Evolutionary conservation across 352 stramenopile species (phyloP), one percentile per base, ranked within the genome.

Genomic region (Phytophthora constricta): DNA sequence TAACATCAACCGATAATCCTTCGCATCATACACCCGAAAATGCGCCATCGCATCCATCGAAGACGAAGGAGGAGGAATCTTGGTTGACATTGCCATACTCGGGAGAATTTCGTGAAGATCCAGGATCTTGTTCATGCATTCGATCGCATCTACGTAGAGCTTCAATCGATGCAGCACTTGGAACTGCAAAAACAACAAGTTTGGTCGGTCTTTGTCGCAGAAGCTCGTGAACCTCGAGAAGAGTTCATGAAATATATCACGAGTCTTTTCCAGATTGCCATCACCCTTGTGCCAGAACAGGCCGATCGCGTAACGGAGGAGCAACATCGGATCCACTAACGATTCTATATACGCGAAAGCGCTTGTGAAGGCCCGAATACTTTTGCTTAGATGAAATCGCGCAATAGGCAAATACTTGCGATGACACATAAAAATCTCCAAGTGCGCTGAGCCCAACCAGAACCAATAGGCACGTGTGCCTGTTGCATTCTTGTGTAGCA

Each of bases 401-500:
- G 80, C 74, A 19, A 74, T 42, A 0, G 82, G 73, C 11, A 89
- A 61, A 62, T 87, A 91, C 65, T 92, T 92, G 13, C 80, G 80
- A 34, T 90, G 56, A 4, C 80, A 58, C 58, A 91, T 65, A 34
- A 91, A 91, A 13, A 90, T 65, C 23, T 90, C 68, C 58, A 91
- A 70, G 45, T 91, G 82, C 1, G 82, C 82, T 5, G 81, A 89
- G 23, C 84, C 82, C 22, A 90, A 64, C 54, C 69, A 77, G 58
- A 88, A 84, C 84, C 84, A 92, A 49, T 90, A 92, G 17, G 89
- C 82, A 65, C 83, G 82, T 2, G 62, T 79, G 1, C 76, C 37
- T n/a, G 75, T 56, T 5, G 52, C 59, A n/a, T 58, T 74, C 20
- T 89, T 67, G 47, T 82, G 79, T n/a, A 82, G 22, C 1, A 81